A percentile compares a stretch with the other conserved stretches of the same genome.
phyloP scores from a whole-genome alignment of 1,284 basidiomycete species.

The Wallemia mellicola region DNA sequence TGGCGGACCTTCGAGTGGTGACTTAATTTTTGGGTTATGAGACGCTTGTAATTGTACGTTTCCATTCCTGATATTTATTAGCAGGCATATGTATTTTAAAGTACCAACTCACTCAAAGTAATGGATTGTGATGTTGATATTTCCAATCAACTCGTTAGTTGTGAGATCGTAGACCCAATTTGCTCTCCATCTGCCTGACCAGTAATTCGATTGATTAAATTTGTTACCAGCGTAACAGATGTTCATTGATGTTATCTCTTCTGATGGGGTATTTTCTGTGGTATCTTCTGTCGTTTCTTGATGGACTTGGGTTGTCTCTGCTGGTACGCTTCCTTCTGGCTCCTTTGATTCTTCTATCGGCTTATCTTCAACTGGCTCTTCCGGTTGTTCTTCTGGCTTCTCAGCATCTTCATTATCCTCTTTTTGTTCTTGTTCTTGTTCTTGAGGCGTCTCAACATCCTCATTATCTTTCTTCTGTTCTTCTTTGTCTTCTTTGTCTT shows the following conservation, averaged over 20 bases:
- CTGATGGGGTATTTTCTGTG: not conserved
- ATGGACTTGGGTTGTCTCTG: no score
- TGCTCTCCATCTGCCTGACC: slow-evolving; percentile 69
- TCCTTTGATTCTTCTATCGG: slow-evolving; percentile 4
- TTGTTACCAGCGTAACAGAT: slow-evolving; percentile 71
- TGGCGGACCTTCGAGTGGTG: slow-evolving; percentile 27
- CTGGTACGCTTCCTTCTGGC: no score
- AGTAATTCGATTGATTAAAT: slow-evolving; percentile 71
- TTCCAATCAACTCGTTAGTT: slow-evolving; percentile 18
- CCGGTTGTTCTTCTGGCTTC: not conserved
- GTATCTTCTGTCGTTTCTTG: slow-evolving; percentile 1
- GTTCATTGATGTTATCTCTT: slow-evolving; percentile 19
- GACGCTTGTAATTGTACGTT: slow-evolving; percentile 64
- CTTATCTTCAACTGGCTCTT: not conserved
- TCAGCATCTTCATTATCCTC: not conserved
- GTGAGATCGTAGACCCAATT: slow-evolving; percentile 19
- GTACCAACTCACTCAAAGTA: slow-evolving; percentile 84
- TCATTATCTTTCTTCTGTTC: not conserved
- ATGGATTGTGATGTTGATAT: slow-evolving; percentile 53
- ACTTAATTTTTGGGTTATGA: slow-evolving; percentile 30
- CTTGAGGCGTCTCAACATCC: not conserved
- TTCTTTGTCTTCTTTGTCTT: not conserved
- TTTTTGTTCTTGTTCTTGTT: not conserved
- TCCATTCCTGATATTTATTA: no score
- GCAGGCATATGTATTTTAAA: no score